Evolutionary conservation across 2,329 filamentous ascomycete genomes (phyloP).

Genomic region (Xylaria sp.): DNA sequence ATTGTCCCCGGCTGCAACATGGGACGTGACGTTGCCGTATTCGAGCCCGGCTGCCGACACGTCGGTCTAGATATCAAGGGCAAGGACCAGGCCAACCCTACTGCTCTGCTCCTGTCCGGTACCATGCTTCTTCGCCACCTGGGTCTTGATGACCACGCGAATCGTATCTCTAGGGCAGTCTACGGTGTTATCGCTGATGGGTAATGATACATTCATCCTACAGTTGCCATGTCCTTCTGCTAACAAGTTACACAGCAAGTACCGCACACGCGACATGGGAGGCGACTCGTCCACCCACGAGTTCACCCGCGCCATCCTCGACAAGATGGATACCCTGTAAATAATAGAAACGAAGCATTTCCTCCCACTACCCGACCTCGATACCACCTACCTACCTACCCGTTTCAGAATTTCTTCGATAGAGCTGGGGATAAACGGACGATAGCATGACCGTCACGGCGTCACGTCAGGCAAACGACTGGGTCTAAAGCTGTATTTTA

Average conservation of each 20-base stretch:
- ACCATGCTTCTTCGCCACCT: conserved; percentile 98
- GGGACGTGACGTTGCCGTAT: conserved; percentile 97
- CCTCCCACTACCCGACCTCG: conserved; percentile 38
- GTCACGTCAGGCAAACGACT: conserved; percentile 48
- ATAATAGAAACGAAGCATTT: conserved; percentile 29
- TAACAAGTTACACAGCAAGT: conserved; percentile 71
- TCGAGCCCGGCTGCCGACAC: conserved; percentile 99
- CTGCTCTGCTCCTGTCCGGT: conserved; percentile 91
- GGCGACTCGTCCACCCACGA: conserved; percentile 89
- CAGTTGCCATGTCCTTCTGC: conserved; percentile 39
- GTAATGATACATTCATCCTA: conserved; percentile 63
- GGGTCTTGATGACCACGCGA: conserved; percentile 96
- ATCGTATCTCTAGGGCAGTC: conserved; percentile 92
- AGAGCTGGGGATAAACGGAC: conserved; percentile 45
- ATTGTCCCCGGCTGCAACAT: conserved; percentile 99
- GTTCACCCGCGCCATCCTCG: conserved; percentile 93
- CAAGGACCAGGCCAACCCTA: conserved; percentile 99
- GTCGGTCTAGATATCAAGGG: conserved; percentile 99
- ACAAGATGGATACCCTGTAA: conserved; percentile 90
- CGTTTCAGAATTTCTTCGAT: conserved; percentile 41
- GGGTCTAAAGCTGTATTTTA: conserved; percentile 49
- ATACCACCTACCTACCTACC: conserved; percentile 39
- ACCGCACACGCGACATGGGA: conserved; percentile 95
- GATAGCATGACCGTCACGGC: conserved; percentile 49
- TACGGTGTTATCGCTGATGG: conserved; percentile 86